Conservation (phyloP, 345 rosid species). For the Citrus mangshanensis region DNA sequence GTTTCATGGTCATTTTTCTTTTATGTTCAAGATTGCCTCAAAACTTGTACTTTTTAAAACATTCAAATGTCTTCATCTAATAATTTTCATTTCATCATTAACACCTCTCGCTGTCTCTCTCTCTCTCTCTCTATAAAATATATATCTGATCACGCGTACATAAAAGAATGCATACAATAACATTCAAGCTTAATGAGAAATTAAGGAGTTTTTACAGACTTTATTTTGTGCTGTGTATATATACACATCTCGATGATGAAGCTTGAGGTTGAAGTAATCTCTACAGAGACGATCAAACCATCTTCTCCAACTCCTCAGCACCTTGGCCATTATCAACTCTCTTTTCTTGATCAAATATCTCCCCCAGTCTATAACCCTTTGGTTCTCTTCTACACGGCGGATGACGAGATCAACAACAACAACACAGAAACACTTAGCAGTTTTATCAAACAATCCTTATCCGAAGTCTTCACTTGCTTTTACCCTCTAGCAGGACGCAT, state of each 20-base stretch:
- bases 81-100: too few species aligned
- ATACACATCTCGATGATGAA: background rate
- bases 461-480: background rate
- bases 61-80: too few species aligned
- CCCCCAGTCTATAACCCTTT: slow-evolving; percentile 34
- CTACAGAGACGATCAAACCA: slow-evolving; percentile 33
- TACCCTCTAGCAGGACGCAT: background rate
- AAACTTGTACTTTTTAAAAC: too few species aligned
- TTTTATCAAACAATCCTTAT: background rate
- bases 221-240: too few species aligned
- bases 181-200: too few species aligned
- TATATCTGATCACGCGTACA: too few species aligned
- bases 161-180: too few species aligned
- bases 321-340: slow-evolving; percentile 31
- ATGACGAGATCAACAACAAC: background rate
- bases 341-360: slow-evolving; percentile 39
- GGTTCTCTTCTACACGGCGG: slow-evolving; percentile 26
- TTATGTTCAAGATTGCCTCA: too few species aligned
- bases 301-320: slow-evolving; percentile 35
- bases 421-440: too few species aligned
- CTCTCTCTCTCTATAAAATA: too few species aligned
- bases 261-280: slow-evolving; percentile 26
- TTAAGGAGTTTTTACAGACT: too few species aligned
- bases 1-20: background rate
- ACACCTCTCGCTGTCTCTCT: too few species aligned